Evolutionary conservation across 2,329 filamentous ascomycete genomes (phyloP).

Genomic region (Xylariaceae sp.): DNA sequence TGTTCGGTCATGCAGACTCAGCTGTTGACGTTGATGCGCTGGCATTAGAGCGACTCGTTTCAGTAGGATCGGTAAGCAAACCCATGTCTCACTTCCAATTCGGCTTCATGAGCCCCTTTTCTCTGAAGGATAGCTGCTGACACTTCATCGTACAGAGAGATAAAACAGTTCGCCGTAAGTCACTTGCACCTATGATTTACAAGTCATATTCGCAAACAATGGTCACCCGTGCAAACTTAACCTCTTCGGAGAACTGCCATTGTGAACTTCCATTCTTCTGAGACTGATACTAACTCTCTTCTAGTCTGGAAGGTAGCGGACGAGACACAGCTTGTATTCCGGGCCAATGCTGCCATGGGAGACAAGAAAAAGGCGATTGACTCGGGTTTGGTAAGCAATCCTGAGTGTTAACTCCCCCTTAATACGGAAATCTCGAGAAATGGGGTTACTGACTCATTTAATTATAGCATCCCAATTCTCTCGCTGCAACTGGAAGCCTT

Average conservation of each 20-base stretch:
- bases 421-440: slow-evolving; percentile 19
- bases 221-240: background rate
- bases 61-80: slow-evolving; percentile 62
- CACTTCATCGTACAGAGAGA: slow-evolving; percentile 52
- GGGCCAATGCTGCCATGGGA: slow-evolving; percentile 61
- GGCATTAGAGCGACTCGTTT: slow-evolving; percentile 81
- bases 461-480: slow-evolving; percentile 42
- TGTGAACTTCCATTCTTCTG: background rate
- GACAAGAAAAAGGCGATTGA: slow-evolving; percentile 44
- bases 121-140: slow-evolving; percentile 1
- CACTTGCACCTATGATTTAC: background rate
- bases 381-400: slow-evolving; percentile 12
- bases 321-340: slow-evolving; percentile 91
- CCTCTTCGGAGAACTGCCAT: background rate
- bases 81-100: background rate
- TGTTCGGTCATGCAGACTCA: slow-evolving; percentile 93
- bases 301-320: slow-evolving; percentile 88
- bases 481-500: slow-evolving; percentile 75
- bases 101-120: background rate
- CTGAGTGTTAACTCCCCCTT: background rate
- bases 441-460: background rate
- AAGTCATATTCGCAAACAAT: background rate
- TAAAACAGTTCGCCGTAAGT: slow-evolving; percentile 65
- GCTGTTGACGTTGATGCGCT: slow-evolving; percentile 80
- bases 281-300: background rate